Percentiles rank a stretch among this genome's conserved stretches.
Conservation (phyloP, 768 basidiomycete species). For the Psilocybe sp. region DNA sequence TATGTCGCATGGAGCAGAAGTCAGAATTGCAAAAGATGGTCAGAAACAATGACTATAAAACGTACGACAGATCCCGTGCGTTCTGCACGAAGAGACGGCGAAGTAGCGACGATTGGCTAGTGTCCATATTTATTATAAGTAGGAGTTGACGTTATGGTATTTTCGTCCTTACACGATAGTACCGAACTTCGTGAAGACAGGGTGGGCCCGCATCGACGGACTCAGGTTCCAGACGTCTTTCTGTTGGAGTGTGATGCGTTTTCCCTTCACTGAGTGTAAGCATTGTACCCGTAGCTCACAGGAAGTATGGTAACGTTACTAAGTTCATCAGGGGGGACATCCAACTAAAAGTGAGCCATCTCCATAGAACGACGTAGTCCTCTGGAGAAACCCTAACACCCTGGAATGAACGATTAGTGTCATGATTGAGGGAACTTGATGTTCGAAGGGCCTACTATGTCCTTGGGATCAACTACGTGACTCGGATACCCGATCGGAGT, state of each 20-base stretch:
- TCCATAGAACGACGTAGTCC: too few relatives aligned
- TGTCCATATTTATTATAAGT: too few relatives aligned
- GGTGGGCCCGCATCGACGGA: slow-evolving; percentile 62
- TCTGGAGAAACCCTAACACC: too few relatives aligned
- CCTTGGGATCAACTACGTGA: too few relatives aligned
- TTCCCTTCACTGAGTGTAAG: slow-evolving; percentile 54
- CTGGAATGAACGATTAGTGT: too few relatives aligned
- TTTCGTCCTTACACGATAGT: slow-evolving; percentile 18
- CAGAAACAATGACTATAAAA: background rate
- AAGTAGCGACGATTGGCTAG: slow-evolving; percentile 19
- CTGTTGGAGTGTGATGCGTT: slow-evolving; percentile 59
- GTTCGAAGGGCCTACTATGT: too few relatives aligned
- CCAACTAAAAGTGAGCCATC: too few relatives aligned
- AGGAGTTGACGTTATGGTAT: too few relatives aligned
- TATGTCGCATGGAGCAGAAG: background rate
- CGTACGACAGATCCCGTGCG: slow-evolving; percentile 43
- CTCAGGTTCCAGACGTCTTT: slow-evolving; percentile 72
- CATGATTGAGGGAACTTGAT: too few relatives aligned
- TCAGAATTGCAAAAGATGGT: too few relatives aligned
- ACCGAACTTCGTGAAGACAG: slow-evolving; percentile 56
- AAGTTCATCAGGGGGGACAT: slow-evolving; percentile 66
- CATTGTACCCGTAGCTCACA: slow-evolving; percentile 68
- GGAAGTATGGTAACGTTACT: slow-evolving; percentile 66
- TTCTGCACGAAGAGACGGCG: slow-evolving; percentile 43
- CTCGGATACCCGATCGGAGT: slow-evolving; percentile 49